Conservation (phyloP, 495 filamentous ascomycete genomes). For the Darksidea phi region DNA sequence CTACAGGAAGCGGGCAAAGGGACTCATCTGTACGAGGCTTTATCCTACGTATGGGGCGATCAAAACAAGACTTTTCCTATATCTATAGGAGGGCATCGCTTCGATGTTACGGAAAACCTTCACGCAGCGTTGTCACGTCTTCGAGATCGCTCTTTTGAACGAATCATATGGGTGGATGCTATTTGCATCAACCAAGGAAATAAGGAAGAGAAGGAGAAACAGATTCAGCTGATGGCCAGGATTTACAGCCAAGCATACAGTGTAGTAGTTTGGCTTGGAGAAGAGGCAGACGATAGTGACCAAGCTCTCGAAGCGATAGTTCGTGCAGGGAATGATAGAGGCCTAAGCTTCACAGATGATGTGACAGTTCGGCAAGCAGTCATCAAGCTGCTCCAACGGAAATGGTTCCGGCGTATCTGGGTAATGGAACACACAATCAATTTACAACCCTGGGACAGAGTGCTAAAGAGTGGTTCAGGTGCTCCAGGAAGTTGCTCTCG, state of each 20-base stretch:
- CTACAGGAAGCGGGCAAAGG: neutral
- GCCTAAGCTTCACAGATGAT: neutral
- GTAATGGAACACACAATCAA: slow-evolving; percentile 26
- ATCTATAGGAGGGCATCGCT: neutral
- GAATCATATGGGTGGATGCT: slow-evolving; percentile 12
- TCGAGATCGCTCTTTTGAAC: neutral
- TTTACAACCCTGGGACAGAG: neutral
- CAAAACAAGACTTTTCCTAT: neutral
- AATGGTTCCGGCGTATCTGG: slow-evolving; percentile 42
- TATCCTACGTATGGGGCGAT: slow-evolving; percentile 16
- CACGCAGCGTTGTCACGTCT: neutral
- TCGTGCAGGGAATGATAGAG: neutral
- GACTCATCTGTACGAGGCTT: slow-evolving; percentile 7
- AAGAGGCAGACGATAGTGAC: neutral
- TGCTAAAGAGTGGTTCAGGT: slow-evolving; percentile 22
- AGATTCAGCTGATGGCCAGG: slow-evolving; percentile 5
- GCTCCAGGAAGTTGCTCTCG: slow-evolving; percentile 42
- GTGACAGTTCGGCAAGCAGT: slow-evolving; percentile 9
- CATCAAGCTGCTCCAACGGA: slow-evolving; percentile 31
- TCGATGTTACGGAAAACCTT: neutral
- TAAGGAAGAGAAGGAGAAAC: neutral
- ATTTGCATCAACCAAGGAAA: no score
- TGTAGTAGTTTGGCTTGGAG: slow-evolving; percentile 16
- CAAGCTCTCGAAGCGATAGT: neutral
- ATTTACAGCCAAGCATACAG: slow-evolving; percentile 4